Base-by-base conservation (phyloP, 2,329 filamentous ascomycete genomes). In the Penicillium sp. region DNA sequence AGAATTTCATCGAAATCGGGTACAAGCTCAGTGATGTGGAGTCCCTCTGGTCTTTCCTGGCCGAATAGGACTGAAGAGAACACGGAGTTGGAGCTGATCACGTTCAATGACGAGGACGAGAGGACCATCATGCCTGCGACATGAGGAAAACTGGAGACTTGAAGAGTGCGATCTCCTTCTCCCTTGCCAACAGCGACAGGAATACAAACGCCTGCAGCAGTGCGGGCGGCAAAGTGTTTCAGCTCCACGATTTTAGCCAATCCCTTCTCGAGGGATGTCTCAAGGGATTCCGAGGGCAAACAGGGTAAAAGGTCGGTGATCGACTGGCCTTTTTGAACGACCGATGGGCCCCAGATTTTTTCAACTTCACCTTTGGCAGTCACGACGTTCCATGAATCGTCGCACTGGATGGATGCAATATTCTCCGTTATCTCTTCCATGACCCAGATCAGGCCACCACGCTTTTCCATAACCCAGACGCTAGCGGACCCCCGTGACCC, bases 381-480 rank as follows among this genome's bases (percentile, higher is more conserved):
- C 29, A 85, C 82, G 19, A 97, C 84, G 43, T 84, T 82, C 42
- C 91, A 92, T 29, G 91, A 87, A 56, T 92, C 88, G 70, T 95
- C 90, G 21, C 96, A 82, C 12, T 81, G 83, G 43, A 99, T 77
- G 60, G 86, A 84, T 4, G 90, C 92, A 40, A 94, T 88, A 72
- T 99, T 93, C 75, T 99, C 94, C 55, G 93, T 91, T 60, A 99
- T 97, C 76, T 99, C 94, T 73, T 99, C 94, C 2, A 99, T 78
- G 9, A 99, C 94, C 94, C 94, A 99, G 59, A 99, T 97, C 59
- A 99, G 78, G 10, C 93, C 93, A 52, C 91, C 87, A 49, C 89
- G 86, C 76, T 99, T 99, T 75, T 99, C 94, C 78, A 99, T 99
- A 4, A 99, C 94, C 94, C 94, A 99, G 40, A 99, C 79, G 75